Base-by-base conservation (phyloP, 2,329 filamentous ascomycete genomes). In the Penicillium aurantiogriseum region DNA sequence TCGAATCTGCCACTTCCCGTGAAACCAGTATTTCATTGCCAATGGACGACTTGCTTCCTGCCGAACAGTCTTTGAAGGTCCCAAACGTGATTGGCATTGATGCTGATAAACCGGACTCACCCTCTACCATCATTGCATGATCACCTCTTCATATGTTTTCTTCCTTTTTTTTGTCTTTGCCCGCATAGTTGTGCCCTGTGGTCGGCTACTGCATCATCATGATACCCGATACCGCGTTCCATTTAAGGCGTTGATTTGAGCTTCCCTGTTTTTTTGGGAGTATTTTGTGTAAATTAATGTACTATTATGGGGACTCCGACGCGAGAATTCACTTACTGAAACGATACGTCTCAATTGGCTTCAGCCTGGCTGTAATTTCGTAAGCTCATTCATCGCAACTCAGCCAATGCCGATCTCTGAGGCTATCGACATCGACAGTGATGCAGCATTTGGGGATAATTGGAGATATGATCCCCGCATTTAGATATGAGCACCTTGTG, bases 21-120 rank as follows among this genome's bases (percentile, higher is more conserved):
- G 65, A 71, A 19, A 71, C 70, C 15, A 72, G 71, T 40, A 58
- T 73, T 9, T 71, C 59, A 5, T 40, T 58, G 27, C 45, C 47
- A 38, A 44, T 50, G 23, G 64, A 67, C 4, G 63, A 63, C 17
- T 25, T 52, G 13, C 61, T 62, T 11, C 29, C 33, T 45, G 17
- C 29, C 13, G 46, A 48, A 3, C 39, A 27, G 15, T 38, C 40
- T 25, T 29, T 51, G 47, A 58, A 46, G 54, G 39, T 4, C 5
- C 40, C 45, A 27, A 59, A 19, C 9, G 38, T 38, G 19, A 33
- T 56, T 43, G 43, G 45, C 25, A 11, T 23, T 17, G 27, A 43
- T n/a, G 19, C 42, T 11, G 56, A 54, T 23, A n/a, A 54, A 47
- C 31, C 55, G 23, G 35, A 31, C n/a, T 57, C 55, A 2, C 45